Base-by-base conservation (phyloP, 495 filamentous ascomycete genomes). In the Symbiotaphrina buchneri region DNA sequence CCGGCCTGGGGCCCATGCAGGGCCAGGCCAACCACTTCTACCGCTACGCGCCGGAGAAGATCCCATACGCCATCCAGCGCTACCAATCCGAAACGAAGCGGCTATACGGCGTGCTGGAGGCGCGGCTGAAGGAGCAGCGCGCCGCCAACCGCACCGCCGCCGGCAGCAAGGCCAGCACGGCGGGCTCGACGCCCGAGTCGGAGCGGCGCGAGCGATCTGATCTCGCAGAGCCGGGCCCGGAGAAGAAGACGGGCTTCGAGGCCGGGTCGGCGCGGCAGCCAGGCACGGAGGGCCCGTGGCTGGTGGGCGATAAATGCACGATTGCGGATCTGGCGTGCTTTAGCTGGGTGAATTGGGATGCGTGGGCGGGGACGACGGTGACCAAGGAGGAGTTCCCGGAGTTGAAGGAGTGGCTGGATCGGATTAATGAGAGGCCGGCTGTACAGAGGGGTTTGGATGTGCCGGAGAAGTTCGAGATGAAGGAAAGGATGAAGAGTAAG, bases 1-100 rank as follows among this genome's bases (percentile, higher is more conserved):
- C 75, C 1, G 83, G 83, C 15, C 56, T 93, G 3, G 84, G 83
- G 2, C 84, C 84, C 7, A 91, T 91, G 82, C 83, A 93, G 47
- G 81, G 75, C 7, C 81, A 94, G 48, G 69, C 82, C 4, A 90
- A 92, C 53, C 85, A 94, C 49, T 94, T 93, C 53, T 53, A 46
- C 18, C 70, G 80, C 44, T 92, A 87, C 41, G 82, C 83, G 5
- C 79, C 84, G 3, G 79, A 87, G 48, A 74, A 65, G 47, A 83
- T 92, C 43, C 56, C 74, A 39, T 94, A 93, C 51, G 81, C 74
- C 32, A 67, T 90, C 36, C 67, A 72, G 36, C 70, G 84, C 15
- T 94, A 92, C 53, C 56, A 61, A 38, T 76, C 72, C 39, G 84
- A 94, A 53, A 76, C 77, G 1, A 59, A 69, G 5, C 68, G 85